Percentiles rank a stretch among this genome's conserved stretches.
These are phyloP conservation scores for Populus hybrid DNA, from an alignment of 441 rosid species.

Conservation along the genomic window DNA sequence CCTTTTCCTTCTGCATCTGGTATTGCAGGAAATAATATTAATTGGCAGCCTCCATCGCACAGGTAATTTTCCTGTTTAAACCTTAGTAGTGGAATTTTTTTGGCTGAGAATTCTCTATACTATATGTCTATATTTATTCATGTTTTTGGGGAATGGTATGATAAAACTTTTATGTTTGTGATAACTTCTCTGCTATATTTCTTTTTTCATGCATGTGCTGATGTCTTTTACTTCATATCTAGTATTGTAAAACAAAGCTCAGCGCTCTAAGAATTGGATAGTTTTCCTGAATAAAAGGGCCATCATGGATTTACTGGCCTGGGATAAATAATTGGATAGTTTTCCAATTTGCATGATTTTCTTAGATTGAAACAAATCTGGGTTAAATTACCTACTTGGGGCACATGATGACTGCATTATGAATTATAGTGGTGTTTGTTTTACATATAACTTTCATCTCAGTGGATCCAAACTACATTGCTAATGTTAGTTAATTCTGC, in stretches of 20 bases:
- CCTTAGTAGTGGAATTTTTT: background rate
- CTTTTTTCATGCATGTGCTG: background rate
- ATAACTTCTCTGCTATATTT: background rate
- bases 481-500: background rate
- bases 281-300: background rate
- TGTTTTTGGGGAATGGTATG: background rate
- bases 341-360: background rate
- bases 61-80: constrained; percentile 41
- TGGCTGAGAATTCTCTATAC: background rate
- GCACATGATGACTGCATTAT: background rate
- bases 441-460: background rate
- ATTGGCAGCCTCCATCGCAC: constrained; percentile 34
- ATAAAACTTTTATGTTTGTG: background rate
- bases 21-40: constrained; percentile 34
- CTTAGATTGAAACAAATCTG: background rate
- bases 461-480: background rate
- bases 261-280: background rate
- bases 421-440: background rate
- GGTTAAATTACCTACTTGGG: background rate
- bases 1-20: constrained; percentile 55
- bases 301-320: background rate
- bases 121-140: background rate
- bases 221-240: background rate
- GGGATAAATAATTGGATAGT: background rate
- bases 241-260: constrained; percentile 3